Percentiles rank a stretch among this genome's conserved stretches.
These are phyloP conservation scores for Begonia masoniana DNA, from an alignment of 306 rosid genomes.

Conservation along the genomic window DNA sequence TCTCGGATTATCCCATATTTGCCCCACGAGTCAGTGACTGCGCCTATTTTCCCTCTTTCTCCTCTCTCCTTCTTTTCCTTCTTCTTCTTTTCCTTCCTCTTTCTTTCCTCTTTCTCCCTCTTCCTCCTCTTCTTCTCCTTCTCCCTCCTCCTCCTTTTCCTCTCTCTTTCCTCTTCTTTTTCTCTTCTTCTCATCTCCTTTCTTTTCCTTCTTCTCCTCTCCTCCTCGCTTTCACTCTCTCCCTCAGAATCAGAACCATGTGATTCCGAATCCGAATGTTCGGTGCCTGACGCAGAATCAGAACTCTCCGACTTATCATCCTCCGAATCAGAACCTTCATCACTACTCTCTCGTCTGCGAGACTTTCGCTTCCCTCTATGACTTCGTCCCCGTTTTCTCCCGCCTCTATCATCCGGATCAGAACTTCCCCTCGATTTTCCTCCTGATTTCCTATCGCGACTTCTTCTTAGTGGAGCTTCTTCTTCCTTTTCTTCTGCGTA, in stretches of 20 bases:
- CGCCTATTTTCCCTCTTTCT: constrained; percentile 75
- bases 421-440: constrained; percentile 35
- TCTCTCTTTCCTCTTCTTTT: constrained; percentile 15
- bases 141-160: constrained; percentile 20
- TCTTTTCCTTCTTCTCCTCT: constrained; percentile 20
- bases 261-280: constrained; percentile 17
- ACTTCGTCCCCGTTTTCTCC: constrained; percentile 13
- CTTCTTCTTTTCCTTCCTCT: constrained; percentile 29
- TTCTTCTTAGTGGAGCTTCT: constrained; percentile 23
- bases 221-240: constrained; percentile 33
- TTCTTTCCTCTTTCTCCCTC: constrained; percentile 18
- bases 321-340: constrained; percentile 27
- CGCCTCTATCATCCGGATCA: constrained; percentile 9
- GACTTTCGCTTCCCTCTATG: constrained; percentile 33
- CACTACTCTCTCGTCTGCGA: constrained; percentile 41
- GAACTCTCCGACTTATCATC: constrained; percentile 30
- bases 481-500: constrained; percentile 13
- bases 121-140: constrained; percentile 21
- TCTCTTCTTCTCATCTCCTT: constrained; percentile 13
- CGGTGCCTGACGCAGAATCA: constrained; percentile 23
- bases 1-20: constrained; percentile 76
- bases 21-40: constrained; percentile 87
- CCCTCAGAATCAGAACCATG: constrained; percentile 25
- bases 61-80: constrained; percentile 42
- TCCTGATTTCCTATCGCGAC: constrained; percentile 20